Evolutionary conservation across 495 filamentous ascomycete genomes (phyloP).

Genomic region (Clohesyomyces aquaticus): DNA sequence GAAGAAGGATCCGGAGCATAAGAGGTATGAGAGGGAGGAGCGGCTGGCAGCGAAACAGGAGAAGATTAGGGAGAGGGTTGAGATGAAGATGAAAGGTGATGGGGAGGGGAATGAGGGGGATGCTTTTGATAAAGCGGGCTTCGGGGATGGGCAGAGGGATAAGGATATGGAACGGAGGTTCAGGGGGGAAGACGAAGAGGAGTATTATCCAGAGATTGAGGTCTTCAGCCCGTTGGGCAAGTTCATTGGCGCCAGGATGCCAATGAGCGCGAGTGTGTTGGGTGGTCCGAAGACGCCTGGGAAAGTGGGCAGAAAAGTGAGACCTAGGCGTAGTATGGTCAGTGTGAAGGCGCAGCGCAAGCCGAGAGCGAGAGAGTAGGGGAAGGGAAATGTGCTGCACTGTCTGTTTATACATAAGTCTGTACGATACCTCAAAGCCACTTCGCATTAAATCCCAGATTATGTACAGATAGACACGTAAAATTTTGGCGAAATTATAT

Average conservation of each 20-base stretch:
- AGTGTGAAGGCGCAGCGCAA: slow-evolving; percentile 35
- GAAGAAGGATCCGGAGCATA: slow-evolving; percentile 22
- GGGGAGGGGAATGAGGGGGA: slow-evolving; percentile 2
- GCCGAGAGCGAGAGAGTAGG: slow-evolving; percentile 9
- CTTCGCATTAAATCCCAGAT: too few relatives aligned
- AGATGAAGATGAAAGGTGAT: too few relatives aligned
- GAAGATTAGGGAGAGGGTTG: slow-evolving; percentile 1
- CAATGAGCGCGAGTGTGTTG: slow-evolving; percentile 73
- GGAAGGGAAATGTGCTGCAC: neutral
- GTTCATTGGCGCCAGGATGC: slow-evolving; percentile 67
- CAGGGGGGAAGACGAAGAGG: slow-evolving; percentile 30
- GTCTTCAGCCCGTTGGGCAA: slow-evolving; percentile 82
- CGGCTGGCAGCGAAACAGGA: slow-evolving; percentile 12
- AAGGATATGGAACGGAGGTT: slow-evolving; percentile 34
- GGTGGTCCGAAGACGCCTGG: slow-evolving; percentile 39
- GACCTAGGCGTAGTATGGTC: slow-evolving; percentile 61
- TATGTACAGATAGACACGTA: neutral
- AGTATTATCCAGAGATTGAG: slow-evolving; percentile 74
- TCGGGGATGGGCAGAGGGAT: slow-evolving; percentile 1
- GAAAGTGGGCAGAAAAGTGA: slow-evolving; percentile 32
- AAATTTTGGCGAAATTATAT: neutral
- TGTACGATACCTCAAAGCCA: too few relatives aligned
- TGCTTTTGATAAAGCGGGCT: slow-evolving; percentile 26
- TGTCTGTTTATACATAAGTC: neutral
- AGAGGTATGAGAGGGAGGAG: slow-evolving; percentile 20